Evolutionary conservation across 352 stramenopile species (phyloP).

Genomic region (Pythium volutum): DNA sequence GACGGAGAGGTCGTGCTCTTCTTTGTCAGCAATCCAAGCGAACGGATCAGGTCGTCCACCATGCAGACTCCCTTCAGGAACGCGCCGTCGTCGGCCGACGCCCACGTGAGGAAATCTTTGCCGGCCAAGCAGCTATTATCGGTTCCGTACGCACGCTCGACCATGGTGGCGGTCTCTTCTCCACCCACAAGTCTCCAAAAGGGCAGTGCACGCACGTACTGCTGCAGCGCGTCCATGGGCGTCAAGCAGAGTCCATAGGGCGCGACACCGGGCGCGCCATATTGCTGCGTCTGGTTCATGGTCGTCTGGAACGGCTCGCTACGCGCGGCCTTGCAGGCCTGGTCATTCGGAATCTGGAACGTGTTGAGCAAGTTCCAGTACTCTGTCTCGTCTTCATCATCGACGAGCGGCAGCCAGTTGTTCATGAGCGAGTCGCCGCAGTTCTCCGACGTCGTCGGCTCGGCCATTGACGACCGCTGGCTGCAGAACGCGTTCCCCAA

Average conservation of each 20-base stretch:
- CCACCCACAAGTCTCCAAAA: background rate
- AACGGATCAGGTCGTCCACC: background rate
- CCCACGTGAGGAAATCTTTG: conserved; percentile 11
- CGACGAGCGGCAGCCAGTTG: conserved; percentile 8
- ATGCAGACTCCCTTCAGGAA: conserved; percentile 3
- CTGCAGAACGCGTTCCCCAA: conserved; percentile 9
- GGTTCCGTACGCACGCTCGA: background rate
- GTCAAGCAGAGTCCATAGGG: conserved; percentile 14
- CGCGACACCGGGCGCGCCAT: background rate
- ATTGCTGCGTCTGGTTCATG: conserved; percentile 8
- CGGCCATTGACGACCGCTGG: background rate
- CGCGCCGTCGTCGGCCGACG: background rate
- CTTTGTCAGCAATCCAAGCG: background rate
- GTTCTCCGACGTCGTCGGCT: background rate
- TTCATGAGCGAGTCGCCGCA: conserved; percentile 9
- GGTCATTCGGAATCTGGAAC: conserved; percentile 18
- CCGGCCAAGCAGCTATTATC: conserved; percentile 5
- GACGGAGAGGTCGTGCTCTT: background rate
- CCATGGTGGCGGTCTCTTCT: background rate
- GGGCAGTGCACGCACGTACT: conserved; percentile 15
- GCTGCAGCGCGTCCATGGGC: conserved; percentile 13
- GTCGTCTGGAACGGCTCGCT: conserved; percentile 14
- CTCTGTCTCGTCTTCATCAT: background rate
- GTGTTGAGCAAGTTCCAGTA: conserved; percentile 1
- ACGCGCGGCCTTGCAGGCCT: conserved; percentile 9